Conservation (phyloP, 176 grass and related monocot species). For the Oryza brachyantha region DNA sequence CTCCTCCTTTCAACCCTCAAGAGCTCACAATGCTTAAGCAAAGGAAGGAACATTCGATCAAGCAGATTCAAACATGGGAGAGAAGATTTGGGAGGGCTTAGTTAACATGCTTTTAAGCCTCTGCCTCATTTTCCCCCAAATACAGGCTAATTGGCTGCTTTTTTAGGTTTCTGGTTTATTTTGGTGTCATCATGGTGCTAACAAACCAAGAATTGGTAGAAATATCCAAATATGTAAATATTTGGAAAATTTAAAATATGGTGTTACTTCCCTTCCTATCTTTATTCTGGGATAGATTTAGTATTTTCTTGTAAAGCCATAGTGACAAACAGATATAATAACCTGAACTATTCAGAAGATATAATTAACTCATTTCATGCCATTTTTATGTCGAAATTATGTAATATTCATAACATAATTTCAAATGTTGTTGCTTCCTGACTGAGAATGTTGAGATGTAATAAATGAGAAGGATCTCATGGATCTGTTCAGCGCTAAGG, state of each 20-base stretch:
- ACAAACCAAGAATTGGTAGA: conserved; percentile 5
- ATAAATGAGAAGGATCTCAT: background rate
- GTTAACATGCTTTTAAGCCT: conserved; percentile 4
- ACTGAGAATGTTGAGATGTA: conserved; percentile 1
- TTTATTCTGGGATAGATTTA: background rate
- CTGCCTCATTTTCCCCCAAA: background rate
- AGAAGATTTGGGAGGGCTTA: conserved; percentile 14
- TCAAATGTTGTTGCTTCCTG: background rate
- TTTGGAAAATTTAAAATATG: conserved; percentile 10
- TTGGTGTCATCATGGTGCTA: background rate
- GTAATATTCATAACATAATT: background rate
- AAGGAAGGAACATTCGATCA: conserved; percentile 62
- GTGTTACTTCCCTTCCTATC: background rate
- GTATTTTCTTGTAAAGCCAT: conserved; percentile 14
- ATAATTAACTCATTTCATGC: background rate
- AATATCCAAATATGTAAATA: background rate
- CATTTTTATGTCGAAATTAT: background rate
- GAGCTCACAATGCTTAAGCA: conserved; percentile 45
- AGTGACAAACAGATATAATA: background rate
- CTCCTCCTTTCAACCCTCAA: conserved; percentile 45
- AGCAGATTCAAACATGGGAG: conserved; percentile 73
- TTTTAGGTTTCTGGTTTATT: background rate
- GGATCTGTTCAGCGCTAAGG: background rate
- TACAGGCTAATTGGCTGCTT: background rate
- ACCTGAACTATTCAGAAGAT: background rate